A percentile compares a stretch with the other conserved stretches of the same genome.
These are phyloP conservation scores for Solanum piurae DNA, from an alignment of 257 asterid species.

Conservation along the genomic window DNA sequence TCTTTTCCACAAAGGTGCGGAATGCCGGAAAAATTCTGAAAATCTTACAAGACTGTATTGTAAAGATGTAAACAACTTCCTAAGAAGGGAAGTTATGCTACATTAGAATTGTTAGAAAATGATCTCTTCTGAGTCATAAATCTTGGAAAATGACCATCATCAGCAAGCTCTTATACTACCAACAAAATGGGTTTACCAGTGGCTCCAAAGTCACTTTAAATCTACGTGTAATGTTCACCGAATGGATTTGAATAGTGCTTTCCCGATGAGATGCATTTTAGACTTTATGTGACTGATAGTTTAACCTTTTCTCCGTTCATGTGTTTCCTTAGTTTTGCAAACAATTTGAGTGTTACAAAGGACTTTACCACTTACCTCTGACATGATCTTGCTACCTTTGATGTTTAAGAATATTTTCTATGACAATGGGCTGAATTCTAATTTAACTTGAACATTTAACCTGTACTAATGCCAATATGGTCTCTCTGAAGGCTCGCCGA, in stretches of 20 bases:
- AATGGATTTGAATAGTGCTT: neutral
- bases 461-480: neutral
- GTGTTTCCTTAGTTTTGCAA: neutral
- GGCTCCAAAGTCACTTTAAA: neutral
- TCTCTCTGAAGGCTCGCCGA: slow-evolving; percentile 25
- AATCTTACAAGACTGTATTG: neutral
- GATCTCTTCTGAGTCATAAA: neutral
- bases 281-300: neutral
- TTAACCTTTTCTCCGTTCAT: neutral
- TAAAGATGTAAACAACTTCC: neutral
- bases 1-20: neutral
- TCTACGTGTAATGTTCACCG: neutral
- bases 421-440: neutral
- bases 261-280: neutral
- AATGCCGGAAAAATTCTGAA: neutral
- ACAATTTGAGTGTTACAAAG: neutral
- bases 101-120: neutral
- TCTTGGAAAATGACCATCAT: neutral
- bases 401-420: neutral
- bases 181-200: neutral
- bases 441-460: neutral
- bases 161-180: neutral
- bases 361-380: neutral
- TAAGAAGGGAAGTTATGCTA: neutral
- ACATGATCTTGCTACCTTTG: neutral